Evolutionary conservation across 2,329 filamentous ascomycete genomes (phyloP), one percentile per base, ranked within the genome.

Genomic region (Paecilomyces variotii): DNA sequence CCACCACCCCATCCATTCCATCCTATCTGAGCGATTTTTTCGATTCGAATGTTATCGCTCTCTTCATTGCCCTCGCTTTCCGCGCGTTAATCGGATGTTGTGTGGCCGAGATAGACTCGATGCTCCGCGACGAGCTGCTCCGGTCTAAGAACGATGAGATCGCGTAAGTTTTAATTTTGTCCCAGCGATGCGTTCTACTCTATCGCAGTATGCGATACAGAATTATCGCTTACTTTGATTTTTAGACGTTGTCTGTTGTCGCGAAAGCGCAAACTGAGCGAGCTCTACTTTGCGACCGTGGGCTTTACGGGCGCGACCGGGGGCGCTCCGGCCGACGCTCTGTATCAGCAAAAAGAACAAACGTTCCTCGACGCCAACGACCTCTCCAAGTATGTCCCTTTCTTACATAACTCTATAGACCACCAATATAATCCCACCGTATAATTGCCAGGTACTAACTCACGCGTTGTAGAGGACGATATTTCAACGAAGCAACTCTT

Each of bases 231-330:
- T 63, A 76, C 66, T 67, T 66, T 60, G 61, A 68, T 64, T 74
- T 72, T 65, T 68, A 80, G 78, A 73, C 74, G 72, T 71, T 79
- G 78, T 83, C 84, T 89, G 81, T 83, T 82, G 77, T 90, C 89
- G 82, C 88, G 90, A 77, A 94, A 95, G 84, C 87, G 90, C 76
- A 95, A 95, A 82, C 83, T 96, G 74, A 87, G 88, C 74, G 89
- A 94, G 79, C 84, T 96, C 69, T 96, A 89, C 80, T 84, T 89
- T 82, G 87, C 89, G 80, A 88, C 88, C 74, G 85, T 87, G 73
- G 74, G 80, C 64, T 72, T 78, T 66, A 68, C 72, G 65, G 70
- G 69, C 68, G 76, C 76, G 68, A 74, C 71, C 75, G 77, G 81
- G 70, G 80, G 85, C 75, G 78, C 79, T 73, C 79, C 78, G 63